These are phyloP conservation scores for Kuraishia floccosa DNA, from an alignment of 805 yeast genomes.

Conservation along the genomic window DNA sequence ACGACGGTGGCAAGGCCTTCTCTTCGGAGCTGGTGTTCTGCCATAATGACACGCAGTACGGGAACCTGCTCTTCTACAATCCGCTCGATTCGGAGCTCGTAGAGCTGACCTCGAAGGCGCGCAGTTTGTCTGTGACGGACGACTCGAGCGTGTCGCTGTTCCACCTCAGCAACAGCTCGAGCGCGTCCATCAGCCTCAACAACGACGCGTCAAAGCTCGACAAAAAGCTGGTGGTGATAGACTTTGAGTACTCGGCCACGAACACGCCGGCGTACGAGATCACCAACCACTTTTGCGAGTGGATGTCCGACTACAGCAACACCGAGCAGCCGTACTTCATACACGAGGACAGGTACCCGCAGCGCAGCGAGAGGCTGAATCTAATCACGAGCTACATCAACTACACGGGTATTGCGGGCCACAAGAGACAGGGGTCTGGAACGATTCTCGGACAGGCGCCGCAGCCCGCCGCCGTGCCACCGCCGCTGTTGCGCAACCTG, in stretches of 20 bases:
- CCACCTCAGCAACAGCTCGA: background rate
- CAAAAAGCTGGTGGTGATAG: conserved; percentile 80
- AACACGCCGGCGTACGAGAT: conserved; percentile 84
- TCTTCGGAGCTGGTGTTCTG: conserved; percentile 60
- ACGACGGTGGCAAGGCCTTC: conserved; percentile 27
- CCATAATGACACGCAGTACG: conserved; percentile 96
- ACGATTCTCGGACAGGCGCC: background rate
- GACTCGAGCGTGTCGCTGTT: background rate
- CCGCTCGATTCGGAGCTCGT: conserved; percentile 3
- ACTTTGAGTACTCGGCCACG: conserved; percentile 91
- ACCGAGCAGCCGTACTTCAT: conserved; percentile 41
- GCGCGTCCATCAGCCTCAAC: background rate
- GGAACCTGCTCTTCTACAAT: conserved; percentile 61
- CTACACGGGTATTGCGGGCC: conserved; percentile 23
- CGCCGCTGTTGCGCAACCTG: background rate
- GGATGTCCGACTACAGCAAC: conserved; percentile 92
- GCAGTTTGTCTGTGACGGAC: background rate
- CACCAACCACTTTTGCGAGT: conserved; percentile 88
- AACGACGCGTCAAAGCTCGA: conserved; percentile 22
- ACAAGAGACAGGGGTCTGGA: background rate
- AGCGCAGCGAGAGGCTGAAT: conserved; percentile 53
- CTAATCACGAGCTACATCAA: conserved; percentile 72
- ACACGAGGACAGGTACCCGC: conserved; percentile 53
- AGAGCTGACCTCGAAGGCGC: background rate
- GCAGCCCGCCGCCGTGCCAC: background rate